Evolutionary conservation across 2,329 filamentous ascomycete species (phyloP).

Genomic region (Elsinoe ampelina): DNA sequence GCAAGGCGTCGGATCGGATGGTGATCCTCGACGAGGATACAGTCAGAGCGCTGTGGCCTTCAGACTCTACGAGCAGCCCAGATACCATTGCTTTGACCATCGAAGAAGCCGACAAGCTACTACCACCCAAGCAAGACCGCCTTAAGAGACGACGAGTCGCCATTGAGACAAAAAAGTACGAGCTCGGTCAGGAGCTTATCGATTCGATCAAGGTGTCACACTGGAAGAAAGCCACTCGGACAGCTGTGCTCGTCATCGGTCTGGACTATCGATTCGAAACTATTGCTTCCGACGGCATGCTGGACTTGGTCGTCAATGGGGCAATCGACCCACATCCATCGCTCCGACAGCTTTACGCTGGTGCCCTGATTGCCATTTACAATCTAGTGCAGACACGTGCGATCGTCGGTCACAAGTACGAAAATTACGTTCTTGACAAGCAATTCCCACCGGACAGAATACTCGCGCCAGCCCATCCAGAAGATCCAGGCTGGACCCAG

Average conservation of each 20-base stretch:
- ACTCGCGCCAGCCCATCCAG: constrained; percentile 60
- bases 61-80: constrained; percentile 22
- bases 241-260: constrained; percentile 82
- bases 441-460: constrained; percentile 71
- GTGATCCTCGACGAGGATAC: constrained; percentile 66
- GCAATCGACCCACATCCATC: constrained; percentile 86
- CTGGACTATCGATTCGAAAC: constrained; percentile 86
- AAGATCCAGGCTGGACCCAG: constrained; percentile 69
- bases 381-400: constrained; percentile 81
- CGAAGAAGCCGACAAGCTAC: constrained; percentile 51
- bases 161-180: constrained; percentile 76
- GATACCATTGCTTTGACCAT: constrained; percentile 26
- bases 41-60: constrained; percentile 62
- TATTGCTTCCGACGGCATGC: constrained; percentile 69
- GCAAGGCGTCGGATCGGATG: constrained; percentile 76
- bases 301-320: constrained; percentile 72
- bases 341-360: constrained; percentile 69
- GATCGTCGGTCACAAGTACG: constrained; percentile 75
- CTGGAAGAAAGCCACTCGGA: constrained; percentile 91
- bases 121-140: constrained; percentile 59
- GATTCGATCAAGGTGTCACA: constrained; percentile 69
- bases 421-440: constrained; percentile 73
- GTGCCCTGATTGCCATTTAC: constrained; percentile 66
- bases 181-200: constrained; percentile 72
- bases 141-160: constrained; percentile 64